A percentile compares a stretch with the other conserved stretches of the same genome.
phyloP scores from a whole-genome alignment of 352 stramenopile species.

The Phytopythium kandeliae region DNA sequence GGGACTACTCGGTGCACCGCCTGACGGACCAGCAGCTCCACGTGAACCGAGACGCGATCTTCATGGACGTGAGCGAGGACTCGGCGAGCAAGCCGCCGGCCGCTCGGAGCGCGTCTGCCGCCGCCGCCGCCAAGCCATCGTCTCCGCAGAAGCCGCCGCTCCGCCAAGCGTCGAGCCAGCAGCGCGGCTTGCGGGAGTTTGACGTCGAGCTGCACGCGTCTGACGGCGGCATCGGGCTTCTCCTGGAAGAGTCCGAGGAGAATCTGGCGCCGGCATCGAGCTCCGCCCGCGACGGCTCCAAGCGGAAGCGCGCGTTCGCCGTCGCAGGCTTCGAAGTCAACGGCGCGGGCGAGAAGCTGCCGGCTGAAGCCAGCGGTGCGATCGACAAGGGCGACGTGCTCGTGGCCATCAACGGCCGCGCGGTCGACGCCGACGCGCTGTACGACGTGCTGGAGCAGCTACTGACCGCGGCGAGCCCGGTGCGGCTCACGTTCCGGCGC shows the following conservation, averaged over 20 bases:
- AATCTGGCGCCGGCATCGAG: background rate
- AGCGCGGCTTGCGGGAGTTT: conserved; percentile 17
- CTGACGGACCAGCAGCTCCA: conserved; percentile 26
- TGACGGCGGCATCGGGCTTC: conserved; percentile 66
- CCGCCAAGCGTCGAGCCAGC: background rate
- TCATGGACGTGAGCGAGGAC: conserved; percentile 26
- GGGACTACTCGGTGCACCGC: conserved; percentile 49
- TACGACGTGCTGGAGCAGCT: conserved; percentile 67
- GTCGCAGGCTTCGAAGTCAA: conserved; percentile 68
- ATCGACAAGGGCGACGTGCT: conserved; percentile 58
- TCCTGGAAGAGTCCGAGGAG: conserved; percentile 28
- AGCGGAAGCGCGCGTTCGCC: conserved; percentile 25
- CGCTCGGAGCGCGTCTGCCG: background rate
- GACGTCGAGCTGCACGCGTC: conserved; percentile 55
- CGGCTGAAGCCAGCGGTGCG: conserved; percentile 59
- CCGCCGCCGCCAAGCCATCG: background rate
- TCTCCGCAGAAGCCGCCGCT: background rate
- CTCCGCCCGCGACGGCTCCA: background rate
- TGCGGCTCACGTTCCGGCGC: conserved; percentile 62
- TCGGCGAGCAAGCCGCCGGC: background rate
- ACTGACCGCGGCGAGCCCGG: conserved; percentile 57
- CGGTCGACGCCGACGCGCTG: conserved; percentile 35
- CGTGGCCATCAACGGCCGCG: conserved; percentile 49
- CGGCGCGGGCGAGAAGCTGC: conserved; percentile 50
- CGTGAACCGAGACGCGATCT: conserved; percentile 65